Evolutionary conservation across 2,329 filamentous ascomycete species (phyloP).

Genomic region (Ustulina deusta): DNA sequence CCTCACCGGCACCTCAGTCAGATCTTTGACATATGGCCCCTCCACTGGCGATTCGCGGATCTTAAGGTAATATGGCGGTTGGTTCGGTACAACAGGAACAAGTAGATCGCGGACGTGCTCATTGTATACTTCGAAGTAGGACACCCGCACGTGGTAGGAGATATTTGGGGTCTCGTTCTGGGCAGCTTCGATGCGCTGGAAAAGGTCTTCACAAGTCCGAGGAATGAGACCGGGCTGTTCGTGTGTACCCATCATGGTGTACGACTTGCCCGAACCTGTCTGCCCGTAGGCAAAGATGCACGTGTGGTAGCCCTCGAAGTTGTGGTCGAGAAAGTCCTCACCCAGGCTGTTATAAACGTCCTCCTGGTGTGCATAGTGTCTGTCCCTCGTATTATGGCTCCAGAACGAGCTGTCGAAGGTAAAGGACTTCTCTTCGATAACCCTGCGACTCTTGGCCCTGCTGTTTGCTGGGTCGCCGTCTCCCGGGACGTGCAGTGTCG

Average conservation of each 20-base stretch:
- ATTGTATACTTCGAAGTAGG: slow-evolving; percentile 99
- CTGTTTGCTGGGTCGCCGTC: slow-evolving; percentile 66
- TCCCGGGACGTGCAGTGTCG: slow-evolving; percentile 79
- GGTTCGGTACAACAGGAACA: slow-evolving; percentile 76
- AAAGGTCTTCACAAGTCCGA: slow-evolving; percentile 93
- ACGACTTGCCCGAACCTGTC: slow-evolving; percentile 97
- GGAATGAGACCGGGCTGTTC: slow-evolving; percentile 93
- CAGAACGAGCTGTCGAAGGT: slow-evolving; percentile 99
- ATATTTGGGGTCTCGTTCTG: slow-evolving; percentile 87
- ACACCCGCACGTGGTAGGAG: slow-evolving; percentile 96
- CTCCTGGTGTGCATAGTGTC: slow-evolving; percentile 91
- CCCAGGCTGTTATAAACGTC: slow-evolving; percentile 95
- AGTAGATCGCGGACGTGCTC: slow-evolving; percentile 97
- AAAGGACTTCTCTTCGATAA: slow-evolving; percentile 88
- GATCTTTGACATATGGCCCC: slow-evolving; percentile 95
- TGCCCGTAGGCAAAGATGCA: slow-evolving; percentile 99
- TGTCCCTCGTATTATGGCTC: slow-evolving; percentile 84
- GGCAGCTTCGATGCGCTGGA: slow-evolving; percentile 86
- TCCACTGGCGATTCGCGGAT: slow-evolving; percentile 96
- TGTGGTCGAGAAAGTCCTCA: slow-evolving; percentile 98
- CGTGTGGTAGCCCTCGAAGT: slow-evolving; percentile 98
- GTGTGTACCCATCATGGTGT: slow-evolving; percentile 94
- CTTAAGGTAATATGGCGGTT: slow-evolving; percentile 91
- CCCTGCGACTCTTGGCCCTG: slow-evolving; percentile 75
- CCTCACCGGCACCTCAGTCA: slow-evolving; percentile 92